A percentile compares a stretch with the other conserved stretches of the same genome.
Conservation (phyloP, 495 filamentous ascomycete species). For the Coniosporium apollinis region DNA sequence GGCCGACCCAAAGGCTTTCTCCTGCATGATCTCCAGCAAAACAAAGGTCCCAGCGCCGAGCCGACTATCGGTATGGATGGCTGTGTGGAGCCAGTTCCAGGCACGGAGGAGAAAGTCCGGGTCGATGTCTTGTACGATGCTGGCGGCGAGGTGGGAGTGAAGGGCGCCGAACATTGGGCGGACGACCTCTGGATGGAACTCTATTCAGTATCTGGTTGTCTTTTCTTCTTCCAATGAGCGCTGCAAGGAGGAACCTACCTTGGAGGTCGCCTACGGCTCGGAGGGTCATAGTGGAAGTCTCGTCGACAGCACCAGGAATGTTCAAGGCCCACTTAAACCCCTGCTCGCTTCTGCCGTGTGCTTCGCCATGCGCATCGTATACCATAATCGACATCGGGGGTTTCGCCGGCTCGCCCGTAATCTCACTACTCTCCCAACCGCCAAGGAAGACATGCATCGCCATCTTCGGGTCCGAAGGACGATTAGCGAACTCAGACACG, state of each 20-base stretch:
- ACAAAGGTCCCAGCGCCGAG: slow-evolving; percentile 13
- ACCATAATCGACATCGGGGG: no score
- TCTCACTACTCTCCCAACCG: no score
- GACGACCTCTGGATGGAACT: no score
- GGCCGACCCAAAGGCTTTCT: no score
- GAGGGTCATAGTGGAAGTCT: slow-evolving; percentile 7
- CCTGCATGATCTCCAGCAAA: slow-evolving; percentile 18
- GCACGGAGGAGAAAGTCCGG: slow-evolving; percentile 10
- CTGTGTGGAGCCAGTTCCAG: slow-evolving; percentile 17
- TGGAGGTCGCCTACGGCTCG: slow-evolving; percentile 8
- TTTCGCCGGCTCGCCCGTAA: no score
- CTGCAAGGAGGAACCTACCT: no score
- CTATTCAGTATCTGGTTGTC: no score
- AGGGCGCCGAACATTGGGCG: no score
- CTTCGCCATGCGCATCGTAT: slow-evolving; percentile 19
- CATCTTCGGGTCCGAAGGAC: slow-evolving; percentile 13
- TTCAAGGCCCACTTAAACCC: slow-evolving; percentile 19
- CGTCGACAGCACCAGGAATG: slow-evolving; percentile 11
- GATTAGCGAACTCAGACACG: slow-evolving; percentile 8
- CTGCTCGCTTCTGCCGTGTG: slow-evolving; percentile 11
- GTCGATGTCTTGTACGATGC: slow-evolving; percentile 11
- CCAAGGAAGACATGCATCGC: slow-evolving; percentile 17
- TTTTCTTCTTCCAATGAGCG: no score
- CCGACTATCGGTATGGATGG: slow-evolving; percentile 5
- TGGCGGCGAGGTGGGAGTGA: slow-evolving; percentile 12